These are phyloP conservation scores for Proliferodiscus dingleyae DNA, from an alignment of 2,329 filamentous ascomycete species.

Conservation along the genomic window DNA sequence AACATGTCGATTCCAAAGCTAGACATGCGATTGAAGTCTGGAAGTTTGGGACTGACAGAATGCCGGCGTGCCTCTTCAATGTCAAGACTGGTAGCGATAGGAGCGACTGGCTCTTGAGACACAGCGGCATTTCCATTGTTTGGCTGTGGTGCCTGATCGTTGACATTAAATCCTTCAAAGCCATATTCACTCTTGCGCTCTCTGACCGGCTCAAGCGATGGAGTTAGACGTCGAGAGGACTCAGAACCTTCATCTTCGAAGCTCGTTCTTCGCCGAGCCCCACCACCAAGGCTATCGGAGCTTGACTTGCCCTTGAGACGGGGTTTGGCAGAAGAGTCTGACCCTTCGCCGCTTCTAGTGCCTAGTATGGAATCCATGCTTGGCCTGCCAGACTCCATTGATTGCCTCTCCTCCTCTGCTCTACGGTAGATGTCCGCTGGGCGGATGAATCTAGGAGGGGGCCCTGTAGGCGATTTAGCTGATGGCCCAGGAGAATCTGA, in stretches of 20 bases:
- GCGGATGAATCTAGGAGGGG: slow-evolving; percentile 57
- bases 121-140: background rate
- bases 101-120: background rate
- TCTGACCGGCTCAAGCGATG: slow-evolving; percentile 47
- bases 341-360: slow-evolving; percentile 24
- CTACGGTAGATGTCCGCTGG: slow-evolving; percentile 75
- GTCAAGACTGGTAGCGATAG: slow-evolving; percentile 14
- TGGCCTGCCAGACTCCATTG: slow-evolving; percentile 52
- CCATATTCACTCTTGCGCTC: slow-evolving; percentile 57
- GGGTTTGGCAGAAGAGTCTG: slow-evolving; percentile 21
- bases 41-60: slow-evolving; percentile 53
- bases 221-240: slow-evolving; percentile 34
- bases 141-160: slow-evolving; percentile 10
- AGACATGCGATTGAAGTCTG: slow-evolving; percentile 54
- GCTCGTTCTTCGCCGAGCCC: slow-evolving; percentile 14
- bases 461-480: slow-evolving; percentile 31
- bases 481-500: slow-evolving; percentile 35
- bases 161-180: slow-evolving; percentile 38
- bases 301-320: slow-evolving; percentile 20
- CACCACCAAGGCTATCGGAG: slow-evolving; percentile 21
- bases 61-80: slow-evolving; percentile 13
- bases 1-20: slow-evolving; percentile 57
- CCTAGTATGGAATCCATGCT: slow-evolving; percentile 48
- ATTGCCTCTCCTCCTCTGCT: slow-evolving; percentile 59
- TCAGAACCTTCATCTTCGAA: slow-evolving; percentile 34